Evolutionary conservation across 2,329 filamentous ascomycete genomes (phyloP).

Genomic region (Aspergillus ibericus): DNA sequence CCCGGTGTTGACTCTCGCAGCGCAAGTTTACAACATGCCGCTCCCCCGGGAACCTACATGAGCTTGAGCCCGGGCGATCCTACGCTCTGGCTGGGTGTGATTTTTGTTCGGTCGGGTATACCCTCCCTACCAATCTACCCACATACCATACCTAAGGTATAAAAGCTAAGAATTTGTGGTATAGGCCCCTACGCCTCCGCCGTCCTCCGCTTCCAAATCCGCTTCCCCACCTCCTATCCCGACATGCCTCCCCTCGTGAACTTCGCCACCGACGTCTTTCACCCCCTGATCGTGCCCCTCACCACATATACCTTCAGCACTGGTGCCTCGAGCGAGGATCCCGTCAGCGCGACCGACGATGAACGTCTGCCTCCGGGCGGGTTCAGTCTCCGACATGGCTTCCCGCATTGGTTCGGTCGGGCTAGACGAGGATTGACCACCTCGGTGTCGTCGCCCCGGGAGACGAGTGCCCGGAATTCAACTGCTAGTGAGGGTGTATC

Average conservation of each 20-base stretch:
- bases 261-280: conserved; percentile 91
- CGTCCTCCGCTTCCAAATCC: conserved; percentile 84
- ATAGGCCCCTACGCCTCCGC: conserved; percentile 85
- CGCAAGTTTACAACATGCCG: conserved; percentile 75
- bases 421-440: conserved; percentile 44
- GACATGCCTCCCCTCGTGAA: conserved; percentile 77
- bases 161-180: background rate
- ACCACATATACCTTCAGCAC: conserved; percentile 95
- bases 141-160: too few relatives aligned
- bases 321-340: conserved; percentile 70
- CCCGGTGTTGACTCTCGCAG: conserved; percentile 47
- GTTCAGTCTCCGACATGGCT: conserved; percentile 87
- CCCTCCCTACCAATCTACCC: background rate
- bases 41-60: conserved; percentile 84
- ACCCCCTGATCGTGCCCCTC: conserved; percentile 85
- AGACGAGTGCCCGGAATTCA: conserved; percentile 45
- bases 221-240: conserved; percentile 80
- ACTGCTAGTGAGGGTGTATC: conserved; percentile 1
- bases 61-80: conserved; percentile 79
- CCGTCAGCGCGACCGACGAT: conserved; percentile 79
- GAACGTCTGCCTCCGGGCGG: conserved; percentile 83
- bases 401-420: conserved; percentile 83
- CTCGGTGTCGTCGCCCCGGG: conserved; percentile 40
- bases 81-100: conserved; percentile 81
- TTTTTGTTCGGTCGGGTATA: conserved; percentile 85